phyloP scores from a whole-genome alignment of 805 yeast genomes.

The Blastobotrys attinorum region DNA sequence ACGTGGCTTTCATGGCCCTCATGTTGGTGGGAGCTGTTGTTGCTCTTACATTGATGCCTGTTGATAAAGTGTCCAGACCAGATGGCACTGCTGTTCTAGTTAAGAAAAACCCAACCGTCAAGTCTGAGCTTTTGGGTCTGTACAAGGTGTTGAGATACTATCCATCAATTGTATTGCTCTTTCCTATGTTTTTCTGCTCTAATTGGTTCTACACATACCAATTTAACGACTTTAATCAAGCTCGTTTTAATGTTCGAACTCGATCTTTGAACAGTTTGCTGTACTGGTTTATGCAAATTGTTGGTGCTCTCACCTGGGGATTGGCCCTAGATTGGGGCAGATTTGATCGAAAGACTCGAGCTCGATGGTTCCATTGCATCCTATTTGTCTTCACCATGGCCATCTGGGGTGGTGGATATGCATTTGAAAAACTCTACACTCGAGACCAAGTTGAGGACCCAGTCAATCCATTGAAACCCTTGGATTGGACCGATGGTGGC shows the following conservation, averaged over 20 bases:
- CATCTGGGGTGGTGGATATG: slow-evolving; percentile 55
- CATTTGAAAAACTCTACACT: slow-evolving; percentile 37
- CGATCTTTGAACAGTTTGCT: slow-evolving; percentile 53
- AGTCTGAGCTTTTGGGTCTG: slow-evolving; percentile 38
- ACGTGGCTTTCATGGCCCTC: slow-evolving; percentile 45
- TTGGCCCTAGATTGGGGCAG: slow-evolving; percentile 37
- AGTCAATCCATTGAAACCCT: slow-evolving; percentile 19
- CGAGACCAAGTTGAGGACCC: slow-evolving; percentile 30
- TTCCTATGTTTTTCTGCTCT: slow-evolving; percentile 57
- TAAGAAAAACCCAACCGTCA: slow-evolving; percentile 39
- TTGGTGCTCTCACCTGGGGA: slow-evolving; percentile 48
- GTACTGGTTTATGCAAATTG: slow-evolving; percentile 54
- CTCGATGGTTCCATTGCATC: slow-evolving; percentile 35
- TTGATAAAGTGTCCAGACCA: slow-evolving; percentile 39
- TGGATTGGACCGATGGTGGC: slow-evolving; percentile 40
- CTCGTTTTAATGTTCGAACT: slow-evolving; percentile 49
- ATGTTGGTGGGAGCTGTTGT: slow-evolving; percentile 41
- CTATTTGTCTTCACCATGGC: slow-evolving; percentile 36
- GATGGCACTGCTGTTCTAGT: slow-evolving; percentile 44
- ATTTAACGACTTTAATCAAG: slow-evolving; percentile 49
- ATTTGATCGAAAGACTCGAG: slow-evolving; percentile 39
- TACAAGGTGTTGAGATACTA: slow-evolving; percentile 32
- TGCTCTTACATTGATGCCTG: slow-evolving; percentile 42
- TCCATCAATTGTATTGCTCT: slow-evolving; percentile 40
- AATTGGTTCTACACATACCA: slow-evolving; percentile 65